Conservation (phyloP, 2,329 filamentous ascomycete genomes). For the Alternaria triticina region DNA sequence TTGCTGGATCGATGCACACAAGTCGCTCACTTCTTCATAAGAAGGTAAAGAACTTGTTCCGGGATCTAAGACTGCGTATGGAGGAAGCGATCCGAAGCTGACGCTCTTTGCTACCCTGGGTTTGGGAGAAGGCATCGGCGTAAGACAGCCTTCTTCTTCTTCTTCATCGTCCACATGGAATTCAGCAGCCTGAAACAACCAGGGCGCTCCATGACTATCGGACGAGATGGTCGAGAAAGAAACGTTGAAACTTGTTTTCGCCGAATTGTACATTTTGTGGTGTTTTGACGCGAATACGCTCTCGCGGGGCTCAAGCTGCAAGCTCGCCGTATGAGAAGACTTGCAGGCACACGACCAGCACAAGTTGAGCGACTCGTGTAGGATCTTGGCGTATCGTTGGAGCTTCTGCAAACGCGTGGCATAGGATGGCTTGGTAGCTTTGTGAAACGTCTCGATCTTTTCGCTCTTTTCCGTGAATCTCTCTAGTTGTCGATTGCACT, state of each 20-base stretch:
- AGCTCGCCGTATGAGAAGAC: constrained; percentile 39
- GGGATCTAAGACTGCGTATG: constrained; percentile 39
- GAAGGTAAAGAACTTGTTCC: constrained; percentile 7
- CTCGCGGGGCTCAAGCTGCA: constrained; percentile 42
- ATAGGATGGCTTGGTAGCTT: constrained; percentile 43
- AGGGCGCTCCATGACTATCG: constrained; percentile 19
- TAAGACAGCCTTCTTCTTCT: constrained; percentile 20
- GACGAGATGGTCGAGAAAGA: constrained; percentile 35
- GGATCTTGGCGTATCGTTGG: constrained; percentile 40
- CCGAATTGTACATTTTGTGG: constrained; percentile 14
- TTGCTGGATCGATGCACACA: constrained; percentile 44
- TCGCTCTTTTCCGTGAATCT: constrained; percentile 48
- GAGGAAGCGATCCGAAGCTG: constrained; percentile 43
- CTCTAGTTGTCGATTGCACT: constrained; percentile 49
- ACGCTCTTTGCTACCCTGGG: constrained; percentile 33
- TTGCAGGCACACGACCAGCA: constrained; percentile 47
- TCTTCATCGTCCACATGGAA: constrained; percentile 42
- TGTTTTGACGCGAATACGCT: constrained; percentile 28
- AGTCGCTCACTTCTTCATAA: constrained; percentile 42
- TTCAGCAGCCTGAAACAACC: constrained; percentile 44
- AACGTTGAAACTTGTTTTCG: constrained; percentile 42
- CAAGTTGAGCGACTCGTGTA: constrained; percentile 38
- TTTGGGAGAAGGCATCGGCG: constrained; percentile 18
- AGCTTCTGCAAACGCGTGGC: constrained; percentile 42
- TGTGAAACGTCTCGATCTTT: constrained; percentile 45